Percentiles rank a stretch among this genome's conserved stretches.
Evolutionary conservation across 371 early-diverging fungal species (phyloP).

Genomic region (Circinella minor): DNA sequence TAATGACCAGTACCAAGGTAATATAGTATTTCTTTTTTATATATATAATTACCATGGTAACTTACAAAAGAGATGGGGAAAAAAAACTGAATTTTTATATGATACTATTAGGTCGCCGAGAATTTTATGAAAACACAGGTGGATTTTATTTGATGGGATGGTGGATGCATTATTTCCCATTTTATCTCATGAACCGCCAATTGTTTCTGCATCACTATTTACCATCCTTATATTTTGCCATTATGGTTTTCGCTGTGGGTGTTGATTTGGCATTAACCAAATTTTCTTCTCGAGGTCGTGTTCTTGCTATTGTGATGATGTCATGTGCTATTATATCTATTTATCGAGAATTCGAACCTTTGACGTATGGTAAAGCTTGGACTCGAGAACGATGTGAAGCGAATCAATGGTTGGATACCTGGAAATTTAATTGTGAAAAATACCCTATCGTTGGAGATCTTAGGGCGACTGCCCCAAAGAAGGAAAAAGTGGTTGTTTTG

Average conservation of each 20-base stretch:
- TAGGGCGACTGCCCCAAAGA: background rate
- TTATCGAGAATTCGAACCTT: conserved; percentile 71
- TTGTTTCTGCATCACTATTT: conserved; percentile 99
- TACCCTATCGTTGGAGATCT: background rate
- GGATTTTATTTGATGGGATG: conserved; percentile 90
- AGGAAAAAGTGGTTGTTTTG: background rate
- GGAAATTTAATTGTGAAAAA: conserved; percentile 30
- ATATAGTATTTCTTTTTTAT: conserved; percentile 11
- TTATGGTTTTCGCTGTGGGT: conserved; percentile 72
- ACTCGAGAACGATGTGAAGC: conserved; percentile 55
- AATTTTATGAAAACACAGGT: conserved; percentile 61
- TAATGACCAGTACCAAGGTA: conserved; percentile 62
- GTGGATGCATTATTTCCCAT: conserved; percentile 93
- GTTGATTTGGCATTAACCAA: conserved; percentile 63
- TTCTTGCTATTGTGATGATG: conserved; percentile 47
- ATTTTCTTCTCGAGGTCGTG: conserved; percentile 16
- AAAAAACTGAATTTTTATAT: background rate
- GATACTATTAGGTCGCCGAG: conserved; percentile 21
- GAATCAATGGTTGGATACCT: conserved; percentile 29
- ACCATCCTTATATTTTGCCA: conserved; percentile 87
- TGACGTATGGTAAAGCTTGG: conserved; percentile 84
- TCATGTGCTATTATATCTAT: conserved; percentile 47
- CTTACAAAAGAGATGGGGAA: background rate
- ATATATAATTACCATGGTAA: no score
- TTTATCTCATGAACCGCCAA: conserved; percentile 93